These are phyloP conservation scores for Geotrichum citri-aurantii DNA, from an alignment of 1,139 yeast genomes.

Conservation along the genomic window DNA sequence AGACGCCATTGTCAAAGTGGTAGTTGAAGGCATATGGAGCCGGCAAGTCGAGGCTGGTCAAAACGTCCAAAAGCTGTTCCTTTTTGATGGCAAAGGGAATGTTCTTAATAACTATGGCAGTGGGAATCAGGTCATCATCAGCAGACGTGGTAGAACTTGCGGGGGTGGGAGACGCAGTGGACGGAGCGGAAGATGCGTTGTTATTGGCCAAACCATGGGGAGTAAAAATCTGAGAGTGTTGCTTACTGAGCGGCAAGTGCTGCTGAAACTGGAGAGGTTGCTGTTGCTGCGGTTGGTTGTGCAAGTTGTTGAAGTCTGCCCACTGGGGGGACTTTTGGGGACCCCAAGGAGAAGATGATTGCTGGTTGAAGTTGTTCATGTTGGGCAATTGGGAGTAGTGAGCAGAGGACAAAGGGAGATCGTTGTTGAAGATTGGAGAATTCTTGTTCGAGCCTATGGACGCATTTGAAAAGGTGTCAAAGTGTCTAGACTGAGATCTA, in stretches of 20 bases:
- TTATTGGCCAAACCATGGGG: not conserved
- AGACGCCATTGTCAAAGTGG: constrained; percentile 98
- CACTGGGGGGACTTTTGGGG: constrained; percentile 22
- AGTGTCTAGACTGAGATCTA: constrained; percentile 14
- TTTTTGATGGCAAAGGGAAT: constrained; percentile 97
- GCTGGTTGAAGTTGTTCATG: not conserved
- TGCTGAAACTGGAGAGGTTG: constrained; percentile 7
- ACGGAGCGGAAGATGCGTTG: not conserved
- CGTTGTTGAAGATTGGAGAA: not conserved
- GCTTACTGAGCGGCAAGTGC: constrained; percentile 1
- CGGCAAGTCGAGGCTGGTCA: constrained; percentile 83
- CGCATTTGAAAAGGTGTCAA: constrained; percentile 20
- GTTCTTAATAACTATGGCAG: constrained; percentile 95
- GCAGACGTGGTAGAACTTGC: constrained; percentile 6
- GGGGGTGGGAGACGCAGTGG: not conserved
- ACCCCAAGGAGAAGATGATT: constrained; percentile 18
- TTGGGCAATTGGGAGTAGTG: not conserved
- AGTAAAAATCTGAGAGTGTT: not conserved
- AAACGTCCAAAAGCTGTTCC: constrained; percentile 89
- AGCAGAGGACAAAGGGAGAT: not conserved
- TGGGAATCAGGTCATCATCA: constrained; percentile 87
- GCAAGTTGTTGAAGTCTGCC: not conserved
- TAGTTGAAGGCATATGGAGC: constrained; percentile 96
- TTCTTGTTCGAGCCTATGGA: not conserved
- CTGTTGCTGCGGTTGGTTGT: constrained; percentile 10